A percentile compares a stretch with the other conserved stretches of the same genome.
phyloP scores from a whole-genome alignment of 108 stramenopile species.

The Cyclostephanos tholiformis region DNA sequence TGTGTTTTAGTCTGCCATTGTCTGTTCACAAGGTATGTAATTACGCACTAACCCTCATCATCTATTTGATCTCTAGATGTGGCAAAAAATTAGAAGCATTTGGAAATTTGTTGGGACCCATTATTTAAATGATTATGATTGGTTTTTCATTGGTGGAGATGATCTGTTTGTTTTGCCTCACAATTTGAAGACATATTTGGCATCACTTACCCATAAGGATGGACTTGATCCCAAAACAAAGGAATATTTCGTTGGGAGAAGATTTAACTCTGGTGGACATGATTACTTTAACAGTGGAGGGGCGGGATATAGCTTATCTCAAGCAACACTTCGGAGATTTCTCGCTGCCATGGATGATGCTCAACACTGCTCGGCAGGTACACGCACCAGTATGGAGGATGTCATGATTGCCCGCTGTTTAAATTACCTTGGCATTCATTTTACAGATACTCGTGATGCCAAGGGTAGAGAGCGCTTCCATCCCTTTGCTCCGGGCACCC shows the following conservation, averaged over 20 bases:
- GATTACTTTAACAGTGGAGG: slow-evolving; percentile 84
- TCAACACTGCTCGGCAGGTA: slow-evolving; percentile 51
- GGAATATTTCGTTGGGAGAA: slow-evolving; percentile 75
- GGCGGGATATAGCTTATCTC: slow-evolving; percentile 67
- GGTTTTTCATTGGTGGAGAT: slow-evolving; percentile 92
- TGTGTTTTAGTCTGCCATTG: slow-evolving; percentile 48
- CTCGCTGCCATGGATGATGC: slow-evolving; percentile 45
- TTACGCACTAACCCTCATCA: neutral
- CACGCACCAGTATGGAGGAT: slow-evolving; percentile 65
- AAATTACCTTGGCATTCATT: slow-evolving; percentile 41
- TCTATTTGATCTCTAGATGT: slow-evolving; percentile 48
- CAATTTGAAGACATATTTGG: slow-evolving; percentile 80
- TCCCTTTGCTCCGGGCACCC: slow-evolving; percentile 75
- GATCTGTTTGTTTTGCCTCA: slow-evolving; percentile 90
- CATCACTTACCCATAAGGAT: slow-evolving; percentile 39
- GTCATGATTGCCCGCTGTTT: slow-evolving; percentile 62
- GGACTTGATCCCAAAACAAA: slow-evolving; percentile 46
- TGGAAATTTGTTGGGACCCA: slow-evolving; percentile 87
- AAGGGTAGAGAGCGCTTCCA: slow-evolving; percentile 77
- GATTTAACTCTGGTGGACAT: slow-evolving; percentile 54
- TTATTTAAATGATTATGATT: slow-evolving; percentile 88
- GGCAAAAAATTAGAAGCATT: slow-evolving; percentile 75
- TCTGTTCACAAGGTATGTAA: neutral
- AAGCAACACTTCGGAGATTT: slow-evolving; percentile 50
- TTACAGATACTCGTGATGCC: slow-evolving; percentile 68